phyloP scores from a whole-genome alignment of 139 green algal genomes.

The Asterochloris erici region DNA sequence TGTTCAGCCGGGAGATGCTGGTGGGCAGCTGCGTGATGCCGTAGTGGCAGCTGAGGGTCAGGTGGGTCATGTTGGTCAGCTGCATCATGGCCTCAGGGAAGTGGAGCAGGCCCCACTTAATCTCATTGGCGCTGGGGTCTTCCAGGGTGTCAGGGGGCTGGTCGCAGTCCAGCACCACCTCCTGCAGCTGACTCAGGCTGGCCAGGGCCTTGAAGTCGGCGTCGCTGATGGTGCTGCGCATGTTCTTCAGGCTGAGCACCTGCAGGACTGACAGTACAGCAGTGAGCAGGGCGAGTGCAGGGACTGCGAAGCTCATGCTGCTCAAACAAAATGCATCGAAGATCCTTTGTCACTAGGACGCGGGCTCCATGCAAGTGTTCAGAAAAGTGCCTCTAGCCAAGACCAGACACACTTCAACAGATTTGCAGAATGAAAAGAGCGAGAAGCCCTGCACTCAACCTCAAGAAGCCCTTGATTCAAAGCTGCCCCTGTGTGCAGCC shows the following conservation, averaged over 20 bases:
- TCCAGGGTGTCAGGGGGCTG: constrained; percentile 18
- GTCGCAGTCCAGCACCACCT: constrained; percentile 33
- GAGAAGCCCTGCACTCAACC: no score
- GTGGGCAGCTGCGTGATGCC: constrained; percentile 23
- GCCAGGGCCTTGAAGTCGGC: constrained; percentile 16
- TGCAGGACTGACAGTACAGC: neutral
- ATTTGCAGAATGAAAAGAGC: no score
- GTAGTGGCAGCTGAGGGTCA: constrained; percentile 33
- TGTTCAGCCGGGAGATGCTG: constrained; percentile 23
- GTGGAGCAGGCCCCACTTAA: constrained; percentile 28
- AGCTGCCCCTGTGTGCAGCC: no score
- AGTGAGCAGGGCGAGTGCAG: no score
- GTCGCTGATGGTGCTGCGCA: constrained; percentile 7
- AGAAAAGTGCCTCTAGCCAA: no score
- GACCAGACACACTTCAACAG: no score
- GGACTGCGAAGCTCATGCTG: no score
- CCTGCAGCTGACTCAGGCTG: constrained; percentile 18
- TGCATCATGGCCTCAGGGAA: constrained; percentile 28
- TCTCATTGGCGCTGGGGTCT: neutral
- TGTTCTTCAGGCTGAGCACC: constrained; percentile 31
- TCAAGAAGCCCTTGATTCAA: no score
- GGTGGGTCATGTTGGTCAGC: constrained; percentile 30
- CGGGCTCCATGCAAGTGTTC: no score
- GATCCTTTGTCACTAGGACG: neutral
- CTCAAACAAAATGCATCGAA: no score